Evolutionary conservation across 208 protist species (phyloP).

Genomic region (Histomonas meleagridis): DNA sequence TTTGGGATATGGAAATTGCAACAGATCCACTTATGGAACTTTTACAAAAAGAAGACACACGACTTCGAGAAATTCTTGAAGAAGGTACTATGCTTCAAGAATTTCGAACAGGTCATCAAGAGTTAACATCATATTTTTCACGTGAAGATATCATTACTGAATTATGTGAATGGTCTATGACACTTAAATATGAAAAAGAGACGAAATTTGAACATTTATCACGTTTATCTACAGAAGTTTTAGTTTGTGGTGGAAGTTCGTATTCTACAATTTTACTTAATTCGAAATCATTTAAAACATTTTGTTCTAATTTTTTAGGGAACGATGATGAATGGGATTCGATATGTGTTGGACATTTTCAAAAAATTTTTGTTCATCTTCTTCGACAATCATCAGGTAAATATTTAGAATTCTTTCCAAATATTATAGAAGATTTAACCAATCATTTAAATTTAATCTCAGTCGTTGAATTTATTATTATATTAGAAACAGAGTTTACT

Average conservation of each 20-base stretch:
- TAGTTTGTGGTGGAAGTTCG: background rate
- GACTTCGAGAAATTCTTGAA: background rate
- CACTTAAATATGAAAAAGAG: background rate
- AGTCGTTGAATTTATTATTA: background rate
- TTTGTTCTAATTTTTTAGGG: background rate
- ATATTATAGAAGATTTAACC: background rate
- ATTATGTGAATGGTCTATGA: background rate
- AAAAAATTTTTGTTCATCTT: constrained; percentile 2
- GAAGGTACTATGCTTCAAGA: constrained; percentile 28
- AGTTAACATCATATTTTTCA: background rate
- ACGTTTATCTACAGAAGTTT: background rate
- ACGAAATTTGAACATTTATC: background rate
- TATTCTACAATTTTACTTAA: background rate
- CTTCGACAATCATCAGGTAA: background rate
- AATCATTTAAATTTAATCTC: background rate
- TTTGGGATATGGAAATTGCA: background rate
- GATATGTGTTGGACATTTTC: background rate
- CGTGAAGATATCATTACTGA: background rate
- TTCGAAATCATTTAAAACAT: background rate
- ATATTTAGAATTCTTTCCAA: background rate
- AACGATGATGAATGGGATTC: background rate
- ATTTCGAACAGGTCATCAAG: background rate
- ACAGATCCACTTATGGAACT: background rate
- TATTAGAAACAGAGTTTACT: background rate
- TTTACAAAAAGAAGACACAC: background rate